Conservation (phyloP, 352 stramenopile genomes). For the Peronospora tabacina region DNA sequence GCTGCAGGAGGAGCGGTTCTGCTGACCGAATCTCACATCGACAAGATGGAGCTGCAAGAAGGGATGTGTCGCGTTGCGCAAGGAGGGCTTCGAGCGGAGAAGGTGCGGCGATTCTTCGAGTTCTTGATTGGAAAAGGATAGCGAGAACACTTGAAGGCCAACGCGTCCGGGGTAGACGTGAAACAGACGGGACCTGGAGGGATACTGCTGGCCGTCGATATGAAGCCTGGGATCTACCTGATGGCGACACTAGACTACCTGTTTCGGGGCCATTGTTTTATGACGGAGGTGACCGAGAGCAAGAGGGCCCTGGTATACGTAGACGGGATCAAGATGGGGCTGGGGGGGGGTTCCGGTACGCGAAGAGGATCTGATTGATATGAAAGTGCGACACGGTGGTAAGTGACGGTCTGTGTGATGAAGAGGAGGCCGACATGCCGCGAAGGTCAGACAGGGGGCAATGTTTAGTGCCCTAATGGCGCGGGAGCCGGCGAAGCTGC, state of each 20-base stretch:
- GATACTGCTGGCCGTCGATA: not conserved
- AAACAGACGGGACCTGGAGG: no score
- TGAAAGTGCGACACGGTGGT: not conserved
- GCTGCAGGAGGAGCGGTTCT: not conserved
- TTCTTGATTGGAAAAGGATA: not conserved
- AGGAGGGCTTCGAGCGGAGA: not conserved
- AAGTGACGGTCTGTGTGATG: no score
- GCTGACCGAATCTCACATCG: not conserved
- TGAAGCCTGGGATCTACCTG: not conserved
- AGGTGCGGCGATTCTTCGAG: not conserved
- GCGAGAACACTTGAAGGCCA: not conserved
- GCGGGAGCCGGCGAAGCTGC: no score
- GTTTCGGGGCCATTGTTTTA: not conserved
- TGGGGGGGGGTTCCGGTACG: not conserved
- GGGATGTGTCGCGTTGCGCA: not conserved
- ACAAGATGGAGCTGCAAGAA: not conserved
- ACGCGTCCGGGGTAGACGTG: not conserved
- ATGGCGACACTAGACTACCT: not conserved
- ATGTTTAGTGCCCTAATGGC: no score
- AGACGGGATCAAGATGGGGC: not conserved
- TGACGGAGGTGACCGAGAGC: not conserved
- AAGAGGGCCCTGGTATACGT: not conserved
- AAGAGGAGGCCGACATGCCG: not conserved
- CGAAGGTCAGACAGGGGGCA: no score
- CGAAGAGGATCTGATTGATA: not conserved